These are phyloP conservation scores for Gossypium thurberi DNA, from an alignment of 345 rosid species.

Conservation along the genomic window DNA sequence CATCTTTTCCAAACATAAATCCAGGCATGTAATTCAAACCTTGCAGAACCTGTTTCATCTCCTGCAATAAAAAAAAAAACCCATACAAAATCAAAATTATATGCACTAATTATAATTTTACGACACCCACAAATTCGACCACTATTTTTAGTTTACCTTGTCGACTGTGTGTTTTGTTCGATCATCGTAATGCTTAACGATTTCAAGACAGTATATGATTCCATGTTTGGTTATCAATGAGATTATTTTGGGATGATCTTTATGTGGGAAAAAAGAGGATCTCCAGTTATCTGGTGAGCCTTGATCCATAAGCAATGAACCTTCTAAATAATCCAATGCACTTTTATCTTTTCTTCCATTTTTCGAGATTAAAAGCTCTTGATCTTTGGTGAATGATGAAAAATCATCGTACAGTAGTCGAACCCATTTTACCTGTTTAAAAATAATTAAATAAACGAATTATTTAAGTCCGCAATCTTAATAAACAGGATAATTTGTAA, in stretches of 20 bases:
- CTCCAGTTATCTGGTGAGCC: constrained; percentile 54
- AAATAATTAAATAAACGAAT: not conserved
- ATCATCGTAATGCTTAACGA: constrained; percentile 55
- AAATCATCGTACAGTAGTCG: constrained; percentile 63
- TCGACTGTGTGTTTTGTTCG: constrained; percentile 30
- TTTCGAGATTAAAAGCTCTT: constrained; percentile 53
- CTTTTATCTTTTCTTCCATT: constrained; percentile 30
- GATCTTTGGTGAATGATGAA: constrained; percentile 50
- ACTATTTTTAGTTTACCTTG: constrained; percentile 25
- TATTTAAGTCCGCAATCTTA: not conserved
- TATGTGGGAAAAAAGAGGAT: constrained; percentile 56
- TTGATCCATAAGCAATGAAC: constrained; percentile 49
- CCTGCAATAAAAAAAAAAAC: constrained; percentile 19
- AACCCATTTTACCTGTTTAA: constrained; percentile 56
- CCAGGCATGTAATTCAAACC: constrained; percentile 27
- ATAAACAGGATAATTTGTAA: not conserved
- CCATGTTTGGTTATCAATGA: constrained; percentile 44
- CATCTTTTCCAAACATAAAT: constrained; percentile 38
- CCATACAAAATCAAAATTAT: not conserved
- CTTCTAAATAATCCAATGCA: constrained; percentile 61
- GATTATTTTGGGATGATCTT: constrained; percentile 45
- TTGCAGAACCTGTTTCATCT: constrained; percentile 24
- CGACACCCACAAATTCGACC: not conserved
- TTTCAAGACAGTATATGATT: constrained; percentile 64
- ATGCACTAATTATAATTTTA: not conserved